These are phyloP conservation scores for Wallacemonas collosoma DNA, from an alignment of 208 protist genomes.

Conservation along the genomic window DNA sequence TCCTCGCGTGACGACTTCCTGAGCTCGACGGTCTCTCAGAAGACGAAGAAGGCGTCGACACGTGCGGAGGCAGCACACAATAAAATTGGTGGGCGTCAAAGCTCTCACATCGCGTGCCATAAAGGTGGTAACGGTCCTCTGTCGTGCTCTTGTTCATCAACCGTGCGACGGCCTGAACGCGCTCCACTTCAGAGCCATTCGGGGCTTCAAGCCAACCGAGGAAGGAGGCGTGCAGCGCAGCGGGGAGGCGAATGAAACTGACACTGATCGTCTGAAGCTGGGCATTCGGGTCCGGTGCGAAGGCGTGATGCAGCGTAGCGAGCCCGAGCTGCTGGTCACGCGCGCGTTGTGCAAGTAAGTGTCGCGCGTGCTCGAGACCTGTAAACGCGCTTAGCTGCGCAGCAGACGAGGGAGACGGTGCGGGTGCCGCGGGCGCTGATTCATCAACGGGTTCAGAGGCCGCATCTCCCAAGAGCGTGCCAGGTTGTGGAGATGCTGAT, in stretches of 20 bases:
- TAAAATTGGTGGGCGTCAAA: slow-evolving; percentile 48
- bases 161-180: background rate
- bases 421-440: too few relatives aligned
- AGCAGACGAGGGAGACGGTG: background rate
- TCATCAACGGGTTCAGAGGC: too few relatives aligned
- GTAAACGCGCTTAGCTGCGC: background rate
- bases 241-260: slow-evolving; percentile 54
- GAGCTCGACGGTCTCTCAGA: too few relatives aligned
- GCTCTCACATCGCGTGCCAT: slow-evolving; percentile 25
- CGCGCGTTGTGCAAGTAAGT: slow-evolving; percentile 24
- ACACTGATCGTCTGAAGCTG: slow-evolving; percentile 57
- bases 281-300: slow-evolving; percentile 42
- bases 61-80: slow-evolving; percentile 41
- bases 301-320: slow-evolving; percentile 53
- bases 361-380: background rate
- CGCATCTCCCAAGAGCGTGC: too few relatives aligned
- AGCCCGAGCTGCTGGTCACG: slow-evolving; percentile 65
- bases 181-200: background rate
- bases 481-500: too few relatives aligned
- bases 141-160: background rate
- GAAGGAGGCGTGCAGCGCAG: slow-evolving; percentile 19
- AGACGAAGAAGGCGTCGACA: too few relatives aligned
- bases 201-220: background rate
- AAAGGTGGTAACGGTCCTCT: background rate
- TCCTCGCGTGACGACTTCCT: background rate